phyloP scores from a whole-genome alignment of 2,329 filamentous ascomycete genomes.

The Alternaria ventricosa region DNA sequence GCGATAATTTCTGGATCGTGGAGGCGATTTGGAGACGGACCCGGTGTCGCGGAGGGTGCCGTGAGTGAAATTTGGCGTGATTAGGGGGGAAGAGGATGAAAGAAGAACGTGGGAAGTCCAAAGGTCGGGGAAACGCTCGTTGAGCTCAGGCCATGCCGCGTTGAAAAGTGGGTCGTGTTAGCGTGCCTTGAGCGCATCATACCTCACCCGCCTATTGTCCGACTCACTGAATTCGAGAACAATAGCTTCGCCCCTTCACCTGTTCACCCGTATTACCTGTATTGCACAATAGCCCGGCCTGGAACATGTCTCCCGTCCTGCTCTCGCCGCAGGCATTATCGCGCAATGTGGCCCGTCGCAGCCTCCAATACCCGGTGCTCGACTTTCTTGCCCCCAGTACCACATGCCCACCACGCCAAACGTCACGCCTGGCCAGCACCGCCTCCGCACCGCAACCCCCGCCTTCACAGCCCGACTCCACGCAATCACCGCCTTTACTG shows the following conservation, averaged over 20 bases:
- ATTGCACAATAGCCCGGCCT: conserved; percentile 5
- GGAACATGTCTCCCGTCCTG: conserved; percentile 24
- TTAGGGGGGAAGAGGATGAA: conserved; percentile 24
- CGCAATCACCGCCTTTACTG: conserved; percentile 4
- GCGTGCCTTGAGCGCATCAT: conserved; percentile 30
- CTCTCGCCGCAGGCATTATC: conserved; percentile 24
- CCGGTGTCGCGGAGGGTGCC: conserved; percentile 11
- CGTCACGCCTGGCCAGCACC: conserved; percentile 21
- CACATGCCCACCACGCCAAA: conserved; percentile 19
- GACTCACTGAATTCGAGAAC: conserved; percentile 2
- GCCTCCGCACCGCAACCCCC: conserved; percentile 5
- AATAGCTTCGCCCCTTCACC: conserved; percentile 8
- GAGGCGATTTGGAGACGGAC: conserved; percentile 6
- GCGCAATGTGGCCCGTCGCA: conserved; percentile 12
- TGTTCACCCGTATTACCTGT: not conserved
- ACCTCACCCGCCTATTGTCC: conserved; percentile 3
- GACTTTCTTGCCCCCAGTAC: conserved; percentile 40
- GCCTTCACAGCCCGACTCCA: conserved; percentile 2
- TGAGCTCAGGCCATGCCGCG: conserved; percentile 29
- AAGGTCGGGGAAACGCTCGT: conserved; percentile 30
- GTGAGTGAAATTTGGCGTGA: conserved; percentile 15
- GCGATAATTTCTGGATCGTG: not conserved
- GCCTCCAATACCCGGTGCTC: conserved; percentile 15
- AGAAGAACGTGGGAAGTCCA: conserved; percentile 22
- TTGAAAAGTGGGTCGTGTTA: conserved; percentile 23